Evolutionary conservation across 2,329 filamentous ascomycete species (phyloP).

Genomic region (Cadophora sp.): DNA sequence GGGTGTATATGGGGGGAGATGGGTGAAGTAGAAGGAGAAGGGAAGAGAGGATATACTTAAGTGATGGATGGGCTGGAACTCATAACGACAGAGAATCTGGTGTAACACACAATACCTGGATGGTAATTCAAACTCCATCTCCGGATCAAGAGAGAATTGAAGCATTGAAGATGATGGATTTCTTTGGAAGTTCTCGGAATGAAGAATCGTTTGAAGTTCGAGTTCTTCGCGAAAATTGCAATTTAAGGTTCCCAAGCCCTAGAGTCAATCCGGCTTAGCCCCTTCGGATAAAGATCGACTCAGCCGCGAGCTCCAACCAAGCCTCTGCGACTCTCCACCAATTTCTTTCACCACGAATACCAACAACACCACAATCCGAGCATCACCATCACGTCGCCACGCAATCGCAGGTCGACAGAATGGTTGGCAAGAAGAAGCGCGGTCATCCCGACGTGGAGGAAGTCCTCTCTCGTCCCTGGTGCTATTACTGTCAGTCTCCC

Average conservation of each 20-base stretch:
- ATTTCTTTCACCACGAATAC: slow-evolving; percentile 7
- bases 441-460: slow-evolving; percentile 87
- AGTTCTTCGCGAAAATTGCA: slow-evolving; percentile 2
- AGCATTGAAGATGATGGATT: neutral
- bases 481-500: slow-evolving; percentile 81
- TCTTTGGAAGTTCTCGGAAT: neutral
- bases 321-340: slow-evolving; percentile 3
- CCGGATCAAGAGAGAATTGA: neutral
- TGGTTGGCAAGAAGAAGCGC: slow-evolving; percentile 91
- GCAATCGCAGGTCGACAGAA: slow-evolving; percentile 39
- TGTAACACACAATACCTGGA: too few species aligned
- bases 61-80: too few species aligned
- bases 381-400: slow-evolving; percentile 12
- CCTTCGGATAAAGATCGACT: slow-evolving; percentile 12
- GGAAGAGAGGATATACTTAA: too few species aligned
- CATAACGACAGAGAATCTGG: too few species aligned
- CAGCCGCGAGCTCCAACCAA: slow-evolving; percentile 4
- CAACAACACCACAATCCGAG: slow-evolving; percentile 14
- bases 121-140: too few species aligned
- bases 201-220: neutral
- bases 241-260: slow-evolving; percentile 14
- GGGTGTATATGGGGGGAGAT: neutral
- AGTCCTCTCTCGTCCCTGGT: slow-evolving; percentile 87
- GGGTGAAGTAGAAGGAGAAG: neutral
- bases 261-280: neutral